A percentile compares a stretch with the other conserved stretches of the same genome.
Evolutionary conservation across 148 eudicot genomes (phyloP).

Genomic region (Spergularia bocconei): DNA sequence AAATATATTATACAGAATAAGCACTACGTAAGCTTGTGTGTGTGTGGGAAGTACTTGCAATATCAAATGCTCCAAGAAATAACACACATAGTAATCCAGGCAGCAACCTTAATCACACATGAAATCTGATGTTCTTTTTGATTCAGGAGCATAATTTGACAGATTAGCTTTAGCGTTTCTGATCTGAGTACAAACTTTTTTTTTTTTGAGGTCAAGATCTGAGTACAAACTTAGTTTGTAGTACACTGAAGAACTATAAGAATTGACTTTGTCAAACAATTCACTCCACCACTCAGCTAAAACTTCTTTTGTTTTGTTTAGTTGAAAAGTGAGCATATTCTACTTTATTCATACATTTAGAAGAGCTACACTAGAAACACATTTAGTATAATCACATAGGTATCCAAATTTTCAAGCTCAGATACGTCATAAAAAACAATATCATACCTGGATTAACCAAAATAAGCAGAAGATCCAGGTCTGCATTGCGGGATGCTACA

Average conservation of each 20-base stretch:
- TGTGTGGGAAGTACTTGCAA: background rate
- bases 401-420: background rate
- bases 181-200: too few relatives aligned
- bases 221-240: background rate
- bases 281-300: background rate
- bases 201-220: too few relatives aligned
- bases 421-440: background rate
- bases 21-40: background rate
- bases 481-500: conserved; percentile 70
- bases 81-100: background rate
- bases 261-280: background rate
- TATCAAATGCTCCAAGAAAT: background rate
- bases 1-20: conserved; percentile 6
- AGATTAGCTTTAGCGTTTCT: background rate
- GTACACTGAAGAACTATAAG: background rate
- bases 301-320: background rate
- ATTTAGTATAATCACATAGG: background rate
- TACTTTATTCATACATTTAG: background rate
- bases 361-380: background rate
- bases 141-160: background rate
- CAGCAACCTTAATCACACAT: background rate
- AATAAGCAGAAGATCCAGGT: conserved; percentile 51
- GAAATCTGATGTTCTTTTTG: background rate
- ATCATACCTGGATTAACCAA: conserved; percentile 39
- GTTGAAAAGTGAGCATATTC: background rate